These are phyloP conservation scores for Crithidia expoeki DNA, from an alignment of 208 protist genomes.

Conservation along the genomic window DNA sequence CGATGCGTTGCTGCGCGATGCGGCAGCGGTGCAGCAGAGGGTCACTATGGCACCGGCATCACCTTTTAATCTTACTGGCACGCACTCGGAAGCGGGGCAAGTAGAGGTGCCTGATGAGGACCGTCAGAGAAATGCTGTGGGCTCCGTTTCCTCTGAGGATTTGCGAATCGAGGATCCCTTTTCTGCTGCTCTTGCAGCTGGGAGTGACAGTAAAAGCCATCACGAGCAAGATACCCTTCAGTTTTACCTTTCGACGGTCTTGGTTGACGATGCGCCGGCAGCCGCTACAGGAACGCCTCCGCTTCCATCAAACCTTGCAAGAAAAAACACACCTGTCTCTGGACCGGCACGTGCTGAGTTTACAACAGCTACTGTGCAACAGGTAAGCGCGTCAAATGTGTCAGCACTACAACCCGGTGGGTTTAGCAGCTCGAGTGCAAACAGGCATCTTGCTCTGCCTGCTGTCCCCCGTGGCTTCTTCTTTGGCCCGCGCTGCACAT, in stretches of 20 bases:
- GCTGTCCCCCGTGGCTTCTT: too few species aligned
- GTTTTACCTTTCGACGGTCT: conserved; percentile 9
- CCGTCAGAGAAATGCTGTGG: too few species aligned
- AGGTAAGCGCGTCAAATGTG: too few species aligned
- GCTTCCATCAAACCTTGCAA: neutral
- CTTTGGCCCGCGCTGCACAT: too few species aligned
- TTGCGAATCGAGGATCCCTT: neutral
- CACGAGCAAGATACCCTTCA: conserved; percentile 14
- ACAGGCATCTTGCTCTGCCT: too few species aligned
- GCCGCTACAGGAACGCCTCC: neutral
- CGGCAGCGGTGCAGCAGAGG: neutral
- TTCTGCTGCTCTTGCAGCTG: neutral
- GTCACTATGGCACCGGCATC: neutral
- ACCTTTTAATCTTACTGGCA: neutral
- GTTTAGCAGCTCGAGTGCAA: too few species aligned
- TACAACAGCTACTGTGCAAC: too few species aligned
- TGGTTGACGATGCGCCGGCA: neutral
- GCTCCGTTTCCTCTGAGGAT: too few species aligned
- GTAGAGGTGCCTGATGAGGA: neutral
- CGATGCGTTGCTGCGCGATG: conserved; percentile 19
- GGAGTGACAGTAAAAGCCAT: neutral
- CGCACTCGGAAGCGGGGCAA: neutral
- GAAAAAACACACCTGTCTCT: neutral
- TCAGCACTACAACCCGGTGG: too few species aligned
- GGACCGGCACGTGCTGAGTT: too few species aligned